These are phyloP conservation scores for Claviceps arundinis DNA, from an alignment of 2,329 filamentous ascomycete genomes.

Conservation along the genomic window DNA sequence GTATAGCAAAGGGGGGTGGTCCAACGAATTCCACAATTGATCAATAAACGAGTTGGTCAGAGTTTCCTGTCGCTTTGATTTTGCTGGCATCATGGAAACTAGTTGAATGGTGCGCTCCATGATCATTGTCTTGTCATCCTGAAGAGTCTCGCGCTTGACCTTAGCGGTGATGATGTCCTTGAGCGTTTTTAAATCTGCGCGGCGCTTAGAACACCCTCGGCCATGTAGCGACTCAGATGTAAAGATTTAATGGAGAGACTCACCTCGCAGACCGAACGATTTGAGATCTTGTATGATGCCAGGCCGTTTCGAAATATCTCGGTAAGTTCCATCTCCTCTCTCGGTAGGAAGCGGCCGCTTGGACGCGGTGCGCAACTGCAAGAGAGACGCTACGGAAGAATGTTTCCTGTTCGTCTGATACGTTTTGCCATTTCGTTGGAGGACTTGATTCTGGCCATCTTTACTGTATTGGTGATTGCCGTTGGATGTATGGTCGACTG, in stretches of 20 bases:
- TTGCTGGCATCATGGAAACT: conserved; percentile 48
- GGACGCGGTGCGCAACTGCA: conserved; percentile 31
- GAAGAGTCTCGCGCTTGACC: conserved; percentile 45
- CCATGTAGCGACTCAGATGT: background rate
- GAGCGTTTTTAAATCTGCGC: conserved; percentile 47
- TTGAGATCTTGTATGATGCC: conserved; percentile 44
- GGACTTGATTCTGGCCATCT: background rate
- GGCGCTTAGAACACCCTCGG: background rate
- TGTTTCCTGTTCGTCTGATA: background rate
- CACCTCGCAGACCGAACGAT: conserved; percentile 35
- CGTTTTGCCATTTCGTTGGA: background rate
- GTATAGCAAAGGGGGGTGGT: conserved; percentile 58
- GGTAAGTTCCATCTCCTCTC: conserved; percentile 49
- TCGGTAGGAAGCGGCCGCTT: conserved; percentile 49
- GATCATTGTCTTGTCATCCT: conserved; percentile 65
- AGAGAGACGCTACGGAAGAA: conserved; percentile 12
- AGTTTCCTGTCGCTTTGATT: conserved; percentile 46
- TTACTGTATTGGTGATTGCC: conserved; percentile 5
- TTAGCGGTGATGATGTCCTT: conserved; percentile 47
- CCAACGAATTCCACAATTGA: conserved; percentile 56
- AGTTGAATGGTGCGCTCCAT: conserved; percentile 64
- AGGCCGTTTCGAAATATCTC: conserved; percentile 31
- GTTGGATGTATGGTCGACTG: conserved; percentile 4
- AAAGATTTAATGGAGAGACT: background rate
- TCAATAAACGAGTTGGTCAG: conserved; percentile 56